These are phyloP conservation scores for Sporodiniella umbellata DNA, from an alignment of 371 early-diverging fungal species.

Conservation along the genomic window DNA sequence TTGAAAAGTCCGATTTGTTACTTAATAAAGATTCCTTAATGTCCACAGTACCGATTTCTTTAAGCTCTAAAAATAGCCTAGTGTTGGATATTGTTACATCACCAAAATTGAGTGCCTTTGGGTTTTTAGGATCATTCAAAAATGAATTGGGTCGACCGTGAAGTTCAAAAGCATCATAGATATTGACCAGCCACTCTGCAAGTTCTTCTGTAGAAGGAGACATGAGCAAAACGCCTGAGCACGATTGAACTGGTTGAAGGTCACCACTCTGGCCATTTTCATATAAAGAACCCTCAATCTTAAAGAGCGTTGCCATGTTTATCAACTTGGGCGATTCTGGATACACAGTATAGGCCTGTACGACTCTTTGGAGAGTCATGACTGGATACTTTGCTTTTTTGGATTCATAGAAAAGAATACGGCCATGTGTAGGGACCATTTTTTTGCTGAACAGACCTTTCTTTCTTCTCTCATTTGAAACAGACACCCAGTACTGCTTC, in stretches of 20 bases:
- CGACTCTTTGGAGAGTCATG: constrained; percentile 54
- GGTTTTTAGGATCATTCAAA: constrained; percentile 25
- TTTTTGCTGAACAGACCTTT: constrained; percentile 59
- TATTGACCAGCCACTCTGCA: constrained; percentile 41
- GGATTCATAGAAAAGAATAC: constrained; percentile 55
- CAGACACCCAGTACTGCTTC: constrained; percentile 59
- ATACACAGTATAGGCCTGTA: constrained; percentile 72
- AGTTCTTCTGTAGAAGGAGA: constrained; percentile 39
- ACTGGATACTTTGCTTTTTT: constrained; percentile 59
- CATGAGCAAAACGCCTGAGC: constrained; percentile 39
- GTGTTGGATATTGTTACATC: constrained; percentile 7
- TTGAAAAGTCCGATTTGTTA: constrained; percentile 27
- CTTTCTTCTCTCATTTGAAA: constrained; percentile 48
- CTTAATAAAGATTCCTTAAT: constrained; percentile 17
- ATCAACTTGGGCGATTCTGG: constrained; percentile 54
- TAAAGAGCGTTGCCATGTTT: constrained; percentile 37
- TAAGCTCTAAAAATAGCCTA: constrained; percentile 34
- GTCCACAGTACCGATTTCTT: constrained; percentile 25
- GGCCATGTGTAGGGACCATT: constrained; percentile 45
- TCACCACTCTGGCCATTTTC: constrained; percentile 16
- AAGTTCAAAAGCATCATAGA: constrained; percentile 49
- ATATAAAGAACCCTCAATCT: constrained; percentile 38
- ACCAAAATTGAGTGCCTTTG: constrained; percentile 38
- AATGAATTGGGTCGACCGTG: constrained; percentile 46
- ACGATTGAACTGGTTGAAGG: constrained; percentile 9